phyloP scores from a whole-genome alignment of 2,329 filamentous ascomycete species.

The Fusarium acutatum region DNA sequence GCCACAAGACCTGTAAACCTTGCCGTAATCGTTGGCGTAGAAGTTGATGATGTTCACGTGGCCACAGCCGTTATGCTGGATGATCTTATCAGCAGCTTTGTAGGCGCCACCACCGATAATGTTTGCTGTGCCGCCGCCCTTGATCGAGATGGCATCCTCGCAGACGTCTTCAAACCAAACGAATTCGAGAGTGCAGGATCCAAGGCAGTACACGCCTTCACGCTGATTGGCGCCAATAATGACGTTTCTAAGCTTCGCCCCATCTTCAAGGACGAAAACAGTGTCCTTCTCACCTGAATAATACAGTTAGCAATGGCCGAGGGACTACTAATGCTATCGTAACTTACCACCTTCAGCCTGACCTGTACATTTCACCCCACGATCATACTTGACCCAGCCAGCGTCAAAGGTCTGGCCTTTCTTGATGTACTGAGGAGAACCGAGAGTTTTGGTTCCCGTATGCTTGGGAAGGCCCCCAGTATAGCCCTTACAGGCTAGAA shows the following conservation, averaged over 20 bases:
- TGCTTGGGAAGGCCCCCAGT: constrained; percentile 43
- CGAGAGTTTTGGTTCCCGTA: constrained; percentile 41
- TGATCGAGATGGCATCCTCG: constrained; percentile 43
- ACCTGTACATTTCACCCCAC: constrained; percentile 51
- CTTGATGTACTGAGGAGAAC: constrained; percentile 42
- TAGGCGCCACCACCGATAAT: constrained; percentile 56
- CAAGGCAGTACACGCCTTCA: constrained; percentile 58
- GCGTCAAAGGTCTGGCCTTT: constrained; percentile 44
- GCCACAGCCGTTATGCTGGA: constrained; percentile 59
- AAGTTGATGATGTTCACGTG: constrained; percentile 51
- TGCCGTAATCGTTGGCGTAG: constrained; percentile 56
- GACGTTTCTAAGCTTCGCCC: constrained; percentile 55
- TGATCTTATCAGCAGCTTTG: constrained; percentile 55
- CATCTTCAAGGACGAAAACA: constrained; percentile 52
- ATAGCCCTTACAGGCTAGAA: constrained; percentile 40
- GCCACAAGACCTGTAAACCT: constrained; percentile 45
- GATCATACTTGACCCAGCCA: constrained; percentile 50
- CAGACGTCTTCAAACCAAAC: constrained; percentile 61
- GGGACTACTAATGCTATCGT: rapidly evolving
- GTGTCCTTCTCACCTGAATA: constrained; percentile 42
- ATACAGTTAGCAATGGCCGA: neutral
- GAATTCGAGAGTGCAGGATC: constrained; percentile 53
- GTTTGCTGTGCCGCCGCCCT: constrained; percentile 44
- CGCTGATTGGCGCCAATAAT: constrained; percentile 56
- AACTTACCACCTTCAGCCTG: constrained; percentile 54